Evolutionary conservation across 768 basidiomycete species (phyloP), one percentile per base, ranked within the genome.

Genomic region (Tulasnella sp.): DNA sequence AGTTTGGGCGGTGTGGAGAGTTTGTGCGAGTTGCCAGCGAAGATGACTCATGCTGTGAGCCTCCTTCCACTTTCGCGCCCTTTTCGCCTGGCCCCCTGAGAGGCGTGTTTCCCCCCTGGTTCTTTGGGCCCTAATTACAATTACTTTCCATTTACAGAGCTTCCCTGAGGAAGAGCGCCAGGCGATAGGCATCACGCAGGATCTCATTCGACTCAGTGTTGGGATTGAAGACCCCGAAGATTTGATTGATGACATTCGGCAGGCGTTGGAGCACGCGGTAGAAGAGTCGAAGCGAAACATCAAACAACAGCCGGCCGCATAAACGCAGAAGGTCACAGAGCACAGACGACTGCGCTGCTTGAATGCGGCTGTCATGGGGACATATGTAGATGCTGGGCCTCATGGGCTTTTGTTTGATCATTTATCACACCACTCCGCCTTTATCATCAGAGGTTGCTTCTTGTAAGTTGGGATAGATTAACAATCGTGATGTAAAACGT

Each of bases 1-100:
- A 84, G 81, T 24, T 72, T 97, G 3, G 95, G 95, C 1, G 95
- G 93, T 0, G 89, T 96, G 4, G 95, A 98, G 77, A 86, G 83
- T 69, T 72, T 97, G 32, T 87, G 88, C 0, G 93, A 97, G 70
- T 77, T 87, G 47, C 94, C 93, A 0, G 82, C 84, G 45, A 74
- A 76, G 71, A 96, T 96, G 93, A 95, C 91, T 7, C 94, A 96
- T 69, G 84, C 80, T 19, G 71, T 71, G 60, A 65, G 70, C 67
- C 7, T 48, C 15, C 9, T 41, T 5, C 10, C 15, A 4, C 11
- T 19, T 15, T 34, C 15, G 7, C 2, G 53, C 11, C 32, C 21
- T 24, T 34, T 13, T 55, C 8, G n/a, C 15, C 30, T 23, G 17
- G 53, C 29, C 30, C n/a, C 7, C 27, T 11, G 23, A 32, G 51